These are phyloP conservation scores for Miscanthus sacchariflorus DNA, from an alignment of 202 grass and related monocot genomes.

Conservation along the genomic window DNA sequence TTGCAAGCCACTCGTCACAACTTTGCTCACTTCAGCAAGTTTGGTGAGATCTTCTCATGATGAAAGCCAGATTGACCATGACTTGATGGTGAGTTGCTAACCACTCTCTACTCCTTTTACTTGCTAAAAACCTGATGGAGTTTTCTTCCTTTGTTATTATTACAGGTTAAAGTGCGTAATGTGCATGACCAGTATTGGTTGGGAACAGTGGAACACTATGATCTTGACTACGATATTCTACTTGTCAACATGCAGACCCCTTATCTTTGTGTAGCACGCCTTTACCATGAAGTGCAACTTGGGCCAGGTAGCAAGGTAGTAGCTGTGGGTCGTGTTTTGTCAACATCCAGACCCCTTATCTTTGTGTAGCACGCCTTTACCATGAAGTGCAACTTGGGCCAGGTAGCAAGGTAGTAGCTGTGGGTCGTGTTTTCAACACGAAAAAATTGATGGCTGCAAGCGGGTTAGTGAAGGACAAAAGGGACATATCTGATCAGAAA, in stretches of 20 bases:
- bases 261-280: too few relatives aligned
- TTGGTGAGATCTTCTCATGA: background rate
- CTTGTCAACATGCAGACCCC: too few relatives aligned
- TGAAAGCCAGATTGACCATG: background rate
- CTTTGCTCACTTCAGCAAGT: slow-evolving; percentile 3
- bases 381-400: slow-evolving; percentile 3
- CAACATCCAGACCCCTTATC: background rate
- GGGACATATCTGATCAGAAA: too few relatives aligned
- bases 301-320: too few relatives aligned
- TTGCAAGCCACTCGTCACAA: background rate
- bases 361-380: background rate
- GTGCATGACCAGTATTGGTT: background rate
- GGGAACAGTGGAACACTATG: background rate
- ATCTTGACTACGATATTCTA: background rate
- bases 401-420: slow-evolving; percentile 1
- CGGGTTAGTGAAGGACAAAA: background rate
- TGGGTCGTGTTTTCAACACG: background rate
- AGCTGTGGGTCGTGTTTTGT: too few relatives aligned
- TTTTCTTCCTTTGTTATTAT: background rate
- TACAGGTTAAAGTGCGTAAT: background rate
- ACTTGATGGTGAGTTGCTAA: background rate
- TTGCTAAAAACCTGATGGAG: background rate
- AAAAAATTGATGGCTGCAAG: background rate
- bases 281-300: too few relatives aligned
- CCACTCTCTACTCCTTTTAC: background rate